These are phyloP conservation scores for Magnaporthiopsis incrustans DNA, from an alignment of 2,329 filamentous ascomycete genomes.

Conservation along the genomic window DNA sequence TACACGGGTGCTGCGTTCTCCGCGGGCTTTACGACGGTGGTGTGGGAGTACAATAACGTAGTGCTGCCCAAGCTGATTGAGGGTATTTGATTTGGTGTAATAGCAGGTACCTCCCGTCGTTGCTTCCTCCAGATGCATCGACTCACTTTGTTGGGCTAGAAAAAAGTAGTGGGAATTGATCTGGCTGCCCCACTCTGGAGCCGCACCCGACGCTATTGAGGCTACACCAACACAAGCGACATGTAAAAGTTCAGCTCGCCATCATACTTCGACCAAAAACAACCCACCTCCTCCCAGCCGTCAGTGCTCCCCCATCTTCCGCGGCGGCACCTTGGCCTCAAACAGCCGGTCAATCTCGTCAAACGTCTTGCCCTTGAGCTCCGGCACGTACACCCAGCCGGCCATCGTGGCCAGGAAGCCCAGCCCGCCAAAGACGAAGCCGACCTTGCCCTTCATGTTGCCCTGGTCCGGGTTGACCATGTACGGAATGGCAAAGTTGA, in stretches of 20 bases:
- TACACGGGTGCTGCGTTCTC: conserved; percentile 34
- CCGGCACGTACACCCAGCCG: conserved; percentile 7
- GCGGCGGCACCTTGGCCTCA: conserved; percentile 7
- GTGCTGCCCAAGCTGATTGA: conserved; percentile 16
- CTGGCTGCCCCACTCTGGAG: no score
- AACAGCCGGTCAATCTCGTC: conserved; percentile 9
- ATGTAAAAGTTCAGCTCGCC: no score
- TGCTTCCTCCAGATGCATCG: no score
- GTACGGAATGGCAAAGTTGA: conserved; percentile 30
- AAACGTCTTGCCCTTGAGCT: conserved; percentile 8
- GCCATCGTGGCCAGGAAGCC: not conserved
- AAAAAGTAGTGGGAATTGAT: no score
- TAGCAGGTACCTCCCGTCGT: no score
- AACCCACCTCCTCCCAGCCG: not conserved
- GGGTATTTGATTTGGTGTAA: conserved; percentile 1
- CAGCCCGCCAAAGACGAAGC: conserved; percentile 13
- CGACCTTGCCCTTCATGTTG: conserved; percentile 22
- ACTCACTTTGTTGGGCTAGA: no score
- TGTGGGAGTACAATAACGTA: conserved; percentile 25
- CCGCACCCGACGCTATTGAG: no score
- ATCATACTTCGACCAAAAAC: no score
- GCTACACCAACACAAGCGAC: no score
- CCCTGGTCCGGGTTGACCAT: conserved; percentile 29
- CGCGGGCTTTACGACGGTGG: conserved; percentile 22
- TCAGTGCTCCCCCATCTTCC: conserved; percentile 5